Conservation (phyloP, 257 asterid species). For the Lavandula angustifolia region DNA sequence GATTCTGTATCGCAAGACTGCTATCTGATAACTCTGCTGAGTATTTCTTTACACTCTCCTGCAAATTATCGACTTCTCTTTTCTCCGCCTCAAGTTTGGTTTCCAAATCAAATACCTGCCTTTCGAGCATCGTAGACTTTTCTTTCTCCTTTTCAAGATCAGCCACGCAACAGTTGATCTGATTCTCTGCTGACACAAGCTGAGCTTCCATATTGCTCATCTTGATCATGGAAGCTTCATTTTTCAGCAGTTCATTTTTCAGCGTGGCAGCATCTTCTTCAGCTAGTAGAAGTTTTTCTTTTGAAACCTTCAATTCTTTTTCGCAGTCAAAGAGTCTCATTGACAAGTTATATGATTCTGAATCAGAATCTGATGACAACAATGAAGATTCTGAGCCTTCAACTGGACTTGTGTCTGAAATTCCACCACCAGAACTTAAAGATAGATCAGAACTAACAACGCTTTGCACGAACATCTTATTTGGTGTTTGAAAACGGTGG, state of each 20-base stretch:
- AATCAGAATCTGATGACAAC: conserved; percentile 72
- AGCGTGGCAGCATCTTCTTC: conserved; percentile 58
- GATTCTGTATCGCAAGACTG: conserved; percentile 46
- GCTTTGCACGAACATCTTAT: conserved; percentile 40
- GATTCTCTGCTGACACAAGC: conserved; percentile 49
- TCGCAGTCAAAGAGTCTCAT: conserved; percentile 43
- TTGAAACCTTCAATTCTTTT: conserved; percentile 39
- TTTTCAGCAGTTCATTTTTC: conserved; percentile 41
- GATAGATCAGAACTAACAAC: conserved; percentile 40
- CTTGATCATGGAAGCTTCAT: conserved; percentile 35
- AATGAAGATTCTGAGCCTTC: conserved; percentile 53
- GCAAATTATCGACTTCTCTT: conserved; percentile 39
- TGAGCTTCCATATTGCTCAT: conserved; percentile 41
- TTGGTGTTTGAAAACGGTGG: conserved; percentile 50
- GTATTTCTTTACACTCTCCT: conserved; percentile 40
- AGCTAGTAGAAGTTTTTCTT: conserved; percentile 42
- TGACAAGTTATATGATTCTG: conserved; percentile 52
- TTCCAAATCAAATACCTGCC: conserved; percentile 49
- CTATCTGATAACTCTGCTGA: conserved; percentile 39
- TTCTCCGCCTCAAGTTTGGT: conserved; percentile 48
- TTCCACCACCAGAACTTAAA: conserved; percentile 58
- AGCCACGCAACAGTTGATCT: conserved; percentile 41
- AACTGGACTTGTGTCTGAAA: conserved; percentile 48
- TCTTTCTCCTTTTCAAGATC: conserved; percentile 48
- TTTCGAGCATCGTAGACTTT: conserved; percentile 48